Evolutionary conservation across 108 stramenopile species (phyloP).

Genomic region (Fragilaria radians): DNA sequence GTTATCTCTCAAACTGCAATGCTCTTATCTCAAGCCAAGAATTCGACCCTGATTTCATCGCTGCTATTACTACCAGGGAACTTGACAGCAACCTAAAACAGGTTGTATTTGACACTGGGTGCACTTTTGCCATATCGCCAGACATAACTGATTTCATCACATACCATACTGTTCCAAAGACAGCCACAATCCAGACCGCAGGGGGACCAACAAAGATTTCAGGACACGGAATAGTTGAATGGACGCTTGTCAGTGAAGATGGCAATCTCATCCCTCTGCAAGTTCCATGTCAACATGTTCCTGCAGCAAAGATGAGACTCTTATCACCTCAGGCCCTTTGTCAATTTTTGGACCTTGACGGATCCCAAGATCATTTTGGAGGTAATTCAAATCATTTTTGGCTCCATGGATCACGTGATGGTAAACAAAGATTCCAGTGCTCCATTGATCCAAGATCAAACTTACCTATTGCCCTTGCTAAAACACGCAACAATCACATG

Average conservation of each 20-base stretch:
- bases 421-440: neutral
- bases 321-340: neutral
- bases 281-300: neutral
- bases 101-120: conserved; percentile 1
- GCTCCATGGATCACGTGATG: neutral
- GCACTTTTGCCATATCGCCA: neutral
- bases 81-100: neutral
- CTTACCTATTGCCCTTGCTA: neutral
- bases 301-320: neutral
- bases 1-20: neutral
- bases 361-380: neutral
- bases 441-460: conserved; percentile 1
- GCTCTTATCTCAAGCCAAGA: neutral
- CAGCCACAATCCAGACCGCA: neutral
- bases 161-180: neutral
- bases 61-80: neutral
- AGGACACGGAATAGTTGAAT: neutral
- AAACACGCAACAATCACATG: neutral
- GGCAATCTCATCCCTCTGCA: neutral
- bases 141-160: neutral
- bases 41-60: neutral
- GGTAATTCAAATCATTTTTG: neutral
- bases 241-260: neutral
- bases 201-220: neutral
- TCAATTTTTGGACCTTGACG: neutral